Evolutionary conservation across 108 stramenopile species (phyloP).

Genomic region (Conticribra weissflogii): DNA sequence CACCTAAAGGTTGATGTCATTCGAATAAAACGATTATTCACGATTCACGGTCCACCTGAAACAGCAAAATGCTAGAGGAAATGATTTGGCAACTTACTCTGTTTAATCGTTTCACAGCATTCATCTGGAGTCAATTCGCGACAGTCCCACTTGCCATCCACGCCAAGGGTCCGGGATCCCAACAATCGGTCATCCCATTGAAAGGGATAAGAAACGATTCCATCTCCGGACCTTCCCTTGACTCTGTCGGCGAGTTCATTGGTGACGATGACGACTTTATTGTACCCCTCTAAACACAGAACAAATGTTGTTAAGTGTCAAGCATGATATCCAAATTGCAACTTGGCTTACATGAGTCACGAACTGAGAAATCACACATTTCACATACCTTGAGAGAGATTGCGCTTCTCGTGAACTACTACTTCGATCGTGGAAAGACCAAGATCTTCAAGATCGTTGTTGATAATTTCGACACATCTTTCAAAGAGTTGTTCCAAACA

Average conservation of each 20-base stretch:
- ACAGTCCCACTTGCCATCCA: constrained; percentile 48
- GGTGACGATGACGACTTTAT: constrained; percentile 45
- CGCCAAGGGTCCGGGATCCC: constrained; percentile 23
- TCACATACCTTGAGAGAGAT: constrained; percentile 16
- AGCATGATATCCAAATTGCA: background rate
- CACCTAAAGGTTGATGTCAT: no score
- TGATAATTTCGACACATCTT: constrained; percentile 24
- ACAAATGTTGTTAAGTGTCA: no score
- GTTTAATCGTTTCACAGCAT: constrained; percentile 26
- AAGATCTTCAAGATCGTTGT: constrained; percentile 2
- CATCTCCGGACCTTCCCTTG: constrained; percentile 16
- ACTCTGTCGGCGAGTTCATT: constrained; percentile 10
- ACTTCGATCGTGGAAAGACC: constrained; percentile 25
- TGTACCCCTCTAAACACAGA: constrained; percentile 38
- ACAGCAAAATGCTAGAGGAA: no score
- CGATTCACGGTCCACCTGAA: no score
- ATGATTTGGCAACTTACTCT: constrained; percentile 7
- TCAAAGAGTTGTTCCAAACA: constrained; percentile 23
- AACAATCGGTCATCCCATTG: constrained; percentile 22
- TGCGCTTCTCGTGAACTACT: constrained; percentile 41
- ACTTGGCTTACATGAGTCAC: background rate
- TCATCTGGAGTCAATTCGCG: constrained; percentile 22
- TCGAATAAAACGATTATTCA: no score
- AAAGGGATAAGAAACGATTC: constrained; percentile 43
- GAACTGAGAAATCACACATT: background rate